phyloP scores from a whole-genome alignment of 306 rosid species.

The Cicer arietinum region DNA sequence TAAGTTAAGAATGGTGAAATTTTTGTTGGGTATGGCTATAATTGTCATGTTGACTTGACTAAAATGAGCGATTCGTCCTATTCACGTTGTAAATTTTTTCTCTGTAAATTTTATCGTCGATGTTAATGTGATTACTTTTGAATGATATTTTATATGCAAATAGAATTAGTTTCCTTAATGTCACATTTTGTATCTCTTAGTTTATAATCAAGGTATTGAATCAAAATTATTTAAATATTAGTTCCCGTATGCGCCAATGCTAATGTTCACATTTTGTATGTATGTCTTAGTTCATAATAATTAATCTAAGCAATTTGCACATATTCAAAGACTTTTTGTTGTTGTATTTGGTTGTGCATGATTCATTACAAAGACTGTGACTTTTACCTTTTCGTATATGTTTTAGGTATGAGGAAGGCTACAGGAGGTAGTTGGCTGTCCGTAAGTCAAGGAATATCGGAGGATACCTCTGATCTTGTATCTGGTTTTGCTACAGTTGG shows the following conservation, averaged over 20 bases:
- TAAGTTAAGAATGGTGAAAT: slow-evolving; percentile 1
- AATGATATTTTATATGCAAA: slow-evolving; percentile 19
- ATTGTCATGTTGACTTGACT: slow-evolving; percentile 6
- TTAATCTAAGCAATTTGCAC: neutral
- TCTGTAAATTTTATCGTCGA: slow-evolving; percentile 24
- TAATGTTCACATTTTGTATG: neutral
- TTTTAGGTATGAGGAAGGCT: slow-evolving; percentile 80
- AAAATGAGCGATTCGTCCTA: slow-evolving; percentile 12
- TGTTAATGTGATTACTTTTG: slow-evolving; percentile 36
- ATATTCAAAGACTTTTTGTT: slow-evolving; percentile 16
- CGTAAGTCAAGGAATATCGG: slow-evolving; percentile 92
- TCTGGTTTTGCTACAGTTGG: slow-evolving; percentile 99
- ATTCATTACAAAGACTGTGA: slow-evolving; percentile 24
- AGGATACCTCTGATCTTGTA: slow-evolving; percentile 93
- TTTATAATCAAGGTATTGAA: neutral
- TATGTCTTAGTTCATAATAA: neutral
- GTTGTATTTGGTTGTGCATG: slow-evolving; percentile 16
- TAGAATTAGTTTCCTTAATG: slow-evolving; percentile 17
- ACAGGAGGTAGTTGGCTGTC: slow-evolving; percentile 91
- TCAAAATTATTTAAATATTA: slow-evolving; percentile 11
- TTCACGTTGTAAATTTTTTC: neutral
- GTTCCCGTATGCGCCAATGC: slow-evolving; percentile 3
- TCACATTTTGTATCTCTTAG: slow-evolving; percentile 16
- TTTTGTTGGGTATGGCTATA: slow-evolving; percentile 1
- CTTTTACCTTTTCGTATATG: slow-evolving; percentile 38